Base-by-base conservation (phyloP, 2,329 filamentous ascomycete species). In the Arthrobotrys megalospora region DNA sequence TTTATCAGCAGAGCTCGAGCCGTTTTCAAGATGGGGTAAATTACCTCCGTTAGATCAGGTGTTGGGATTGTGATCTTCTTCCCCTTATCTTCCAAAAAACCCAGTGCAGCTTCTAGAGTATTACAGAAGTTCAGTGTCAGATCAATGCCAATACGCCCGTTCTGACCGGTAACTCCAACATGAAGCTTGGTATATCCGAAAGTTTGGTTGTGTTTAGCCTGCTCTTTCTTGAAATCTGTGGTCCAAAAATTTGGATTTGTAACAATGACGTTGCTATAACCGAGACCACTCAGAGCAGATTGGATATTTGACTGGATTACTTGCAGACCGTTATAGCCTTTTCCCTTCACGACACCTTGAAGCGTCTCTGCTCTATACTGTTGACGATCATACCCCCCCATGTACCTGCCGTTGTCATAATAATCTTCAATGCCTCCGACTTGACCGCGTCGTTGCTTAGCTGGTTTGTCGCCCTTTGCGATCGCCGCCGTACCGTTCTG, bases 391-490 rank as follows among this genome's bases (percentile, higher is more conserved):
- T 58, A 58, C 5, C 21, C 10, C 6, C 36, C 41, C 60, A 48
- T 64, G 43, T 64, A 48, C 16, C 38, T 64, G 24, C 60, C 60
- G 60, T 21, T 34, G 19, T 64, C 60, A 16, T 34, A 63, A 28
- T 43, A 64, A 43, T 47, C 24, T 34, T 3, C 38, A 47, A 64
- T 64, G 43, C 60, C 60, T 10, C 60, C 60, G 19, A 64, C 47
- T 6, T 64, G 60, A 21, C 43, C 60, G 21, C 60, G 60, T 28
- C 60, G 60, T 32, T 47, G n/a, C 12, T 64, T 21, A 32, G 41
- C 6, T 19, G 32, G 12, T 12, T 1, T 48, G 16, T 1, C 7
- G 14, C 6, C 12, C 28, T 48, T 19, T 21, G 10, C 60, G 38
- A 2, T 32, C 11, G 14, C 10, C 5, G 16, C 16, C 21, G 11